phyloP scores from a whole-genome alignment of 75 land plant species.

The Selaginella moellendorffii region DNA sequence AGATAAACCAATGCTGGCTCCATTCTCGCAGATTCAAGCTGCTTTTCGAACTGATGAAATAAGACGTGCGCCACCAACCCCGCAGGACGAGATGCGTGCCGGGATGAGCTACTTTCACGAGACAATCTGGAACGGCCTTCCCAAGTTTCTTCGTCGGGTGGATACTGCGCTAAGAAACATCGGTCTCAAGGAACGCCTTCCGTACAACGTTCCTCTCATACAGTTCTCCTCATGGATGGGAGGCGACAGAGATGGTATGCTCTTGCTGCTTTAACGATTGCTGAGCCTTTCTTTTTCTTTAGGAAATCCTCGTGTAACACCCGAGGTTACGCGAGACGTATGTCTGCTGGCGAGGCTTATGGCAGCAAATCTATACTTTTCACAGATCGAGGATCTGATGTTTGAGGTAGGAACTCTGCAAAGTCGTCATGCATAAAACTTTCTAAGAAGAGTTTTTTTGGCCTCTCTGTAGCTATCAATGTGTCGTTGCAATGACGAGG shows the following conservation, averaged over 20 bases:
- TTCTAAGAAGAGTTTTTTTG: too few species aligned
- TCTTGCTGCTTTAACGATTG: background rate
- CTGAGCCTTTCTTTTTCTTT: background rate
- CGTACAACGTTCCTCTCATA: slow-evolving; percentile 92
- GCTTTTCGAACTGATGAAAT: slow-evolving; percentile 98
- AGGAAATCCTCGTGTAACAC: slow-evolving; percentile 97
- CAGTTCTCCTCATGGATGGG: slow-evolving; percentile 99
- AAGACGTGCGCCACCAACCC: slow-evolving; percentile 83
- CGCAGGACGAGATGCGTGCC: slow-evolving; percentile 99
- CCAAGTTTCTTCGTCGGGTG: slow-evolving; percentile 82
- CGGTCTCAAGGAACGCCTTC: slow-evolving; percentile 80
- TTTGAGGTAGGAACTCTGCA: slow-evolving; percentile 61
- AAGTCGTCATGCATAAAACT: too few species aligned
- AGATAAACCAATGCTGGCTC: too few species aligned
- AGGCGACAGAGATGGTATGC: slow-evolving; percentile 88
- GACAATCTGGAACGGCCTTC: slow-evolving; percentile 96
- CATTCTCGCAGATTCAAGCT: slow-evolving; percentile 72
- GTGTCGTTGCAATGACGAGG: slow-evolving; percentile 88
- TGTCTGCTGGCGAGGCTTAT: slow-evolving; percentile 88
- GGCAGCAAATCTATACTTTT: slow-evolving; percentile 75
- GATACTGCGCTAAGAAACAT: slow-evolving; percentile 90
- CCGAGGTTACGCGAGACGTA: slow-evolving; percentile 92
- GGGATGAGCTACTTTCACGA: slow-evolving; percentile 99
- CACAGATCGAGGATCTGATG: slow-evolving; percentile 95
- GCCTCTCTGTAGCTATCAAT: slow-evolving; percentile 66